phyloP scores from a whole-genome alignment of 2,329 filamentous ascomycete genomes.

The Eutypa lata region DNA sequence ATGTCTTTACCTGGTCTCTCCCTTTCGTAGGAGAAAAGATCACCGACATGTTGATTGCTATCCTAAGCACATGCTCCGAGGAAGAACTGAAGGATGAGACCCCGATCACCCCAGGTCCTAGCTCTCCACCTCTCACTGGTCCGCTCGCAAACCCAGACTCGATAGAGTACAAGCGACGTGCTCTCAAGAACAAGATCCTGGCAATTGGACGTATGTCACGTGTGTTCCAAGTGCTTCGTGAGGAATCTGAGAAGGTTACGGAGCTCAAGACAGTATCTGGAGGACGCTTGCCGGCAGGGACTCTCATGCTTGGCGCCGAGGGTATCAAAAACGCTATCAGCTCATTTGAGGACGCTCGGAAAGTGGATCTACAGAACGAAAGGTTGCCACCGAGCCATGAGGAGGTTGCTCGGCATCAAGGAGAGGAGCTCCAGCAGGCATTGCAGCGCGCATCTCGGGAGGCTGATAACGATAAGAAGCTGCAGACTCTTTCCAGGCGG shows the following conservation, averaged over 20 bases:
- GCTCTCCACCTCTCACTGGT: conserved; percentile 66
- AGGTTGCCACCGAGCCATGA: conserved; percentile 87
- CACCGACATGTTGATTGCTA: conserved; percentile 98
- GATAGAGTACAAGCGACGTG: conserved; percentile 88
- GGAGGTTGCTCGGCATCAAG: conserved; percentile 80
- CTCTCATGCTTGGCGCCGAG: conserved; percentile 95
- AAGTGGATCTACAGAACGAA: conserved; percentile 97
- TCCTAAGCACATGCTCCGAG: conserved; percentile 98
- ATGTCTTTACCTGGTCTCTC: conserved; percentile 99
- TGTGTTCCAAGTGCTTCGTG: conserved; percentile 96
- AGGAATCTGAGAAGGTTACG: conserved; percentile 94
- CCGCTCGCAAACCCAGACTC: conserved; percentile 68
- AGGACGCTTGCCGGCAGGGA: conserved; percentile 87
- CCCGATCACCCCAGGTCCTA: conserved; percentile 63
- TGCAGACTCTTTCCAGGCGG: conserved; percentile 83
- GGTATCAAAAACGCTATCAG: conserved; percentile 98
- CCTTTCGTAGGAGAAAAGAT: conserved; percentile 99
- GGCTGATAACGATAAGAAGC: conserved; percentile 85
- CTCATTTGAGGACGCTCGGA: conserved; percentile 93
- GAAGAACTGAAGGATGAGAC: conserved; percentile 92
- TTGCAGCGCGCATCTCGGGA: conserved; percentile 82
- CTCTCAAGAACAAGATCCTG: conserved; percentile 99
- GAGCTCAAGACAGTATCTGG: conserved; percentile 97
- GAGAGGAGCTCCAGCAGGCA: conserved; percentile 77
- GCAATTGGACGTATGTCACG: conserved; percentile 94